Base-by-base conservation (phyloP, 2,329 filamentous ascomycete species). In the Talaromyces atroroseus region DNA sequence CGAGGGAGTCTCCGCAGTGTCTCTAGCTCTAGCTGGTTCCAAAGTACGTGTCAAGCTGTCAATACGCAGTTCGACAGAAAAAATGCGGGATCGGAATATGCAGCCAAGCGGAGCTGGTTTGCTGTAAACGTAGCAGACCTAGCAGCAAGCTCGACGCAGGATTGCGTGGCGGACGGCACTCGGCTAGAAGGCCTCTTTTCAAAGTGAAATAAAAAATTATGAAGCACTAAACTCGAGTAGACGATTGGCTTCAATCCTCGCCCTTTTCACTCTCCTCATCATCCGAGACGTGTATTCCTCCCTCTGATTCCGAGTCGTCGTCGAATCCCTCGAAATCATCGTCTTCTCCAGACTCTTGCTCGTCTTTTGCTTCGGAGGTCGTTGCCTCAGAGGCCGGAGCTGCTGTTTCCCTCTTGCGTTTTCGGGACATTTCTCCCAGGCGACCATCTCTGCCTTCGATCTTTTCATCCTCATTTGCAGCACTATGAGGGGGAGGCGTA, bases 351-450 rank as follows among this genome's bases (percentile, higher is more conserved):
- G 68, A 65, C 10, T 72, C 69, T 4, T 75, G 71, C 5, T 72
- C 71, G 20, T 71, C 68, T 5, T 59, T 59, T 0, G 57, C 59
- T 23, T 65, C 63, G 23, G 69, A 63, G 24, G 60, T 56, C 42
- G 61, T 64, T 40, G 68, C 65, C 61, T 68, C 8, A 68, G 69
- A 26, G 63, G 68, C 70, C 23, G 84, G 82, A 18, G 49, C 32
- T 12, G 55, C 12, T 5, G 38, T n/a, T 6, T 84, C 82, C 64
- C 86, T 86, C 65, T 92, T 88, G 75, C 95, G 89, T 74, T 85
- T 87, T 44, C 83, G 84, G 58, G 76, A 75, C 86, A 95, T 96
- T 73, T 96, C 90, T 18, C 92, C 92, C 0, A 95, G 77, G 63
- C 84, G 82, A 12, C 91, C 91, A 59, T 88, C 82, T 48, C 91